Evolutionary conservation across 1,284 basidiomycete species (phyloP), one percentile per base, ranked within the genome.

Genomic region (Cutaneotrichosporon spelunceum): DNA sequence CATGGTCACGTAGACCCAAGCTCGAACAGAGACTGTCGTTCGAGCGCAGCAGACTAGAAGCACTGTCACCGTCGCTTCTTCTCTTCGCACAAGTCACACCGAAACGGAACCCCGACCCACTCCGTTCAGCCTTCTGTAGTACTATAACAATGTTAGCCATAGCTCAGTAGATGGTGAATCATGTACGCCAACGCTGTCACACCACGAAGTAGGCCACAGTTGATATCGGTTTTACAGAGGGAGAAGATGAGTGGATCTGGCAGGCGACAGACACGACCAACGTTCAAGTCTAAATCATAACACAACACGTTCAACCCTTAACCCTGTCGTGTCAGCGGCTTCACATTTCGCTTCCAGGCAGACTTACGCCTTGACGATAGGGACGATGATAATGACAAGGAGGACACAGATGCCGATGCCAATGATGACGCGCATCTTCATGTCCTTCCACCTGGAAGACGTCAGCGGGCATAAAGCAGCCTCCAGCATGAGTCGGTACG

Each of bases 381-480:
- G 90, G 57, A 95, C 90, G 69, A 96, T 88, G 72, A 97, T 95
- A 81, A 50, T 91, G 75, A 93, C 89, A 71, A 95, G 87, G 47
- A 89, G 90, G 57, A 95, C 90, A 69, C 96, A 88, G 72, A 97
- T 95, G 81, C 52, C 52, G 10, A 97, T 91, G 75, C 94, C 82
- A 70, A 96, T 86, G 77, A 97, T 89, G 62, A 97, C 86, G 59
- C 85, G 85, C 71, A 96, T 87, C 86, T 93, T 93, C 90, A 94
- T 95, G 80, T 96, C 93, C 79, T 95, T 94, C 93, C 91, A 94
- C 90, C 90, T 92, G 59, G 49, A n/a, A 8, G 16, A 19, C 24
- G 24, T 48, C 30, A 59, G 55, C 19, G 26, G n/a, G 30, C 30
- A 33, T 11, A n/a, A n/a, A 14, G 14, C 24, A 56, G 39, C 11